Conservation (phyloP, 305 asterid species). For the Petunia hybrid region DNA sequence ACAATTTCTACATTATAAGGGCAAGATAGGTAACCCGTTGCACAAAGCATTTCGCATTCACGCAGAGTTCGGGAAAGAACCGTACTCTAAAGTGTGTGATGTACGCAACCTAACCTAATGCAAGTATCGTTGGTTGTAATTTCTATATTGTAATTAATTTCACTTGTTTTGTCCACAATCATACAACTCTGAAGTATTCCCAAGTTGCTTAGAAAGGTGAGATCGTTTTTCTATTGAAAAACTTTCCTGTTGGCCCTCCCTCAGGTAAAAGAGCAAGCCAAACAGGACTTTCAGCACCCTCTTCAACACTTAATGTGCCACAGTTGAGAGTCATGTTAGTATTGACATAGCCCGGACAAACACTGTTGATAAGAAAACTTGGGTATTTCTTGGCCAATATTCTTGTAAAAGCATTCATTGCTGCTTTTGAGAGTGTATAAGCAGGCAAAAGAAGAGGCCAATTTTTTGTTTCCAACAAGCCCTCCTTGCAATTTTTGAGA, state of each 20-base stretch:
- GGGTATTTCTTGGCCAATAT: conserved; percentile 38
- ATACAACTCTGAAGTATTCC: background rate
- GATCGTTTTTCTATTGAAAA: background rate
- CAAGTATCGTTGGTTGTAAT: too few relatives aligned
- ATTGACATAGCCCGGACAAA: conserved; percentile 46
- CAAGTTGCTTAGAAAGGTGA: conserved; percentile 24
- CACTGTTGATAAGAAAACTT: conserved; percentile 33
- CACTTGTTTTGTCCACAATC: background rate
- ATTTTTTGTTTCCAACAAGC: conserved; percentile 38
- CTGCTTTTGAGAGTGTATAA: conserved; percentile 40
- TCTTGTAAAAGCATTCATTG: conserved; percentile 41
- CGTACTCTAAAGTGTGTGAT: too few relatives aligned
- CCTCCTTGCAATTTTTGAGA: conserved; percentile 44
- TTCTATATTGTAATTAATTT: too few relatives aligned
- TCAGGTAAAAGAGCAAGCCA: conserved; percentile 42
- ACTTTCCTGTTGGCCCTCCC: conserved; percentile 41
- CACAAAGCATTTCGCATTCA: too few relatives aligned
- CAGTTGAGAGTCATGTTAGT: conserved; percentile 33
- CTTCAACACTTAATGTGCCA: conserved; percentile 34
- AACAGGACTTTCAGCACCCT: conserved; percentile 40
- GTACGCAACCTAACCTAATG: too few relatives aligned
- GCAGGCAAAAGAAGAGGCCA: conserved; percentile 43
- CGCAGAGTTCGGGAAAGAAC: too few relatives aligned
- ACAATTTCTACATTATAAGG: too few relatives aligned
- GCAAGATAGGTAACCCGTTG: too few relatives aligned